Evolutionary conservation across 148 eudicot genomes (phyloP), one percentile per base, ranked within the genome.

Genomic region (Chenopodium formosanum): DNA sequence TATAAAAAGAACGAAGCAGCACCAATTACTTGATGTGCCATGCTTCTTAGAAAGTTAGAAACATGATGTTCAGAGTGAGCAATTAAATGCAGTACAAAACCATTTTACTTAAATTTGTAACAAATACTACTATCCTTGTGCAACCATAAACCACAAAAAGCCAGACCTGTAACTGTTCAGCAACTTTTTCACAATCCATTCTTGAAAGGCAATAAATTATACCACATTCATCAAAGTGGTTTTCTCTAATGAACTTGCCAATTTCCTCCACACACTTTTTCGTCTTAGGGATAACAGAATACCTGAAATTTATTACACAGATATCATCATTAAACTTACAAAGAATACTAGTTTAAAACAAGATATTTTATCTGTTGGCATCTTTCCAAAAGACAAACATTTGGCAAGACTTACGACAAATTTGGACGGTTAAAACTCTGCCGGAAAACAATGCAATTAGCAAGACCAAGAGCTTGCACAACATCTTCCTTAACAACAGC

Each of bases 361-460:
- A 17, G 50, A 65, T 48, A 7, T 2, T 46, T 69, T 29, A 60
- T 44, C 66, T 75, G 32, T 37, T 70, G 20, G 76, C 75, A 37
- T 79, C 20, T 25, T 66, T 37, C 76, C 79, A 63, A 84, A 75
- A n/a, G 72, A 66, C 27, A 27, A 68, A 17, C 65, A 37, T 19
- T 60, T 13, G 27, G 40, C 80, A 73, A 48, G 31, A 86, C 90
- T 83, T 81, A 94, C 99, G 88, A 76, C 82, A 96, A 86, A 86
- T 96, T 96, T 32, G 99, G 94, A 22, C 99, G 98, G 81, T 96
- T 96, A 81, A 96, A 96, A 89, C 99, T 96, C 85, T 96, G 99
- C 56, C 98, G 89, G 79, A 96, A 96, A 78, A 96, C 86, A 84
- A 96, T 85, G 87, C 99, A 96, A 79, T 96, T 90, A 71, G 89